Evolutionary conservation across 805 yeast genomes (phyloP).

Genomic region (Ogataea degrootiae): DNA sequence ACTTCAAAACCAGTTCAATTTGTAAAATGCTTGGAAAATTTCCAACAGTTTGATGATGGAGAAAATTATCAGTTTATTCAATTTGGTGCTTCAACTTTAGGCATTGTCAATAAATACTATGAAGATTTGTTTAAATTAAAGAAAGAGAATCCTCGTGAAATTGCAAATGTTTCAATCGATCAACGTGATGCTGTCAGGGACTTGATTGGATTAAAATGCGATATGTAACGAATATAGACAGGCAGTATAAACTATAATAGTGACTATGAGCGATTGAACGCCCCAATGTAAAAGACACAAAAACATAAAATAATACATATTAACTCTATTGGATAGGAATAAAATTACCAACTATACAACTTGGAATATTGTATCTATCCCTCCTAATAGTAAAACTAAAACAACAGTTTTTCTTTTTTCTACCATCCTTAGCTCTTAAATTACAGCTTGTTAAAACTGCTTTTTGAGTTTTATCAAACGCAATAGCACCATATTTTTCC

Average conservation of each 20-base stretch:
- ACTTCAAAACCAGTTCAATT: constrained; percentile 32
- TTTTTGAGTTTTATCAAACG: constrained; percentile 92
- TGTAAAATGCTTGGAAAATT: constrained; percentile 26
- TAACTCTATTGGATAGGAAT: constrained; percentile 55
- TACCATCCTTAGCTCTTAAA: constrained; percentile 75
- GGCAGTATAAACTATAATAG: no score
- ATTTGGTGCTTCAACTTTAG: constrained; percentile 27
- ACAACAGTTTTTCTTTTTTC: constrained; percentile 78
- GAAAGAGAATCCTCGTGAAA: constrained; percentile 1
- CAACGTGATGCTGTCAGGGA: constrained; percentile 1
- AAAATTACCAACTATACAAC: constrained; percentile 93
- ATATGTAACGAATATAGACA: not conserved
- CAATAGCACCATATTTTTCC: constrained; percentile 96
- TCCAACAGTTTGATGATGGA: constrained; percentile 5
- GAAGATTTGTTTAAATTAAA: constrained; percentile 12
- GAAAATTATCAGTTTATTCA: constrained; percentile 22
- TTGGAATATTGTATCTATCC: constrained; percentile 90
- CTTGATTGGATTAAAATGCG: not conserved
- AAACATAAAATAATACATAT: constrained; percentile 28
- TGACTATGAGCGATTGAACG: no score
- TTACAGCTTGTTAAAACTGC: constrained; percentile 93
- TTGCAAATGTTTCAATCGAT: constrained; percentile 7
- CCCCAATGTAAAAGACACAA: not conserved
- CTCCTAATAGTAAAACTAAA: constrained; percentile 91
- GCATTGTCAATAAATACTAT: constrained; percentile 23